Percentiles rank a stretch among this genome's conserved stretches.
phyloP scores from a whole-genome alignment of 345 rosid genomes.

The Syzygium aromaticum region DNA sequence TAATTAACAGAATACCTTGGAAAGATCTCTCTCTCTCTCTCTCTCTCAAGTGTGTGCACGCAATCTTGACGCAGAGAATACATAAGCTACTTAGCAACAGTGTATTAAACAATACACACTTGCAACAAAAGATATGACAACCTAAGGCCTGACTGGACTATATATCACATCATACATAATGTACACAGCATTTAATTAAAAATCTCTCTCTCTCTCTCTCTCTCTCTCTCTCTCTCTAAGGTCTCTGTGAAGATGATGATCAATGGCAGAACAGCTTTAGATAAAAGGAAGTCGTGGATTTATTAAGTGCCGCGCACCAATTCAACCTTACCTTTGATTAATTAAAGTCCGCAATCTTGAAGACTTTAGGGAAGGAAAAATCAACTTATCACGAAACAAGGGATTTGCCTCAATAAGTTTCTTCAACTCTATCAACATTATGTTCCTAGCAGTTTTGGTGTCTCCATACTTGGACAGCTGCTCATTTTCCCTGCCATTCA shows the following conservation, averaged over 20 bases:
- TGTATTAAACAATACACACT: not conserved
- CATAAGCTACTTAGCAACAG: not conserved
- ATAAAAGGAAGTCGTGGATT: not conserved
- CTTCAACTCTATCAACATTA: constrained; percentile 59
- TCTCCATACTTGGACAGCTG: constrained; percentile 74
- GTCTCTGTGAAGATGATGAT: not conserved
- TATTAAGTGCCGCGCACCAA: not conserved
- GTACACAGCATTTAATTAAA: too few relatives aligned
- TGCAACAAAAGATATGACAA: too few relatives aligned
- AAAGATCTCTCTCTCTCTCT: not conserved
- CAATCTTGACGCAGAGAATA: not conserved
- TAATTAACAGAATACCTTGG: not conserved
- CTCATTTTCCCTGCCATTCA: constrained; percentile 52
- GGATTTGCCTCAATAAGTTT: constrained; percentile 77
- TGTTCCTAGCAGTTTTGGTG: constrained; percentile 56
- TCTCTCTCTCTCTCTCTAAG: too few relatives aligned
- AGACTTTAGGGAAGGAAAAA: constrained; percentile 53
- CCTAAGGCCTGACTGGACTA: too few relatives aligned
- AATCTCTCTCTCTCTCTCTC: too few relatives aligned
- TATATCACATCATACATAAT: too few relatives aligned
- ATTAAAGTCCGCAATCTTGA: constrained; percentile 66
- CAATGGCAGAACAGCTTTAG: not conserved
- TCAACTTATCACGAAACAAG: constrained; percentile 62
- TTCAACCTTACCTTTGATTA: constrained; percentile 49
- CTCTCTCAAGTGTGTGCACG: not conserved